Evolutionary conservation across 2,329 filamentous ascomycete species (phyloP).

Genomic region (Calonectria hawksworthii): DNA sequence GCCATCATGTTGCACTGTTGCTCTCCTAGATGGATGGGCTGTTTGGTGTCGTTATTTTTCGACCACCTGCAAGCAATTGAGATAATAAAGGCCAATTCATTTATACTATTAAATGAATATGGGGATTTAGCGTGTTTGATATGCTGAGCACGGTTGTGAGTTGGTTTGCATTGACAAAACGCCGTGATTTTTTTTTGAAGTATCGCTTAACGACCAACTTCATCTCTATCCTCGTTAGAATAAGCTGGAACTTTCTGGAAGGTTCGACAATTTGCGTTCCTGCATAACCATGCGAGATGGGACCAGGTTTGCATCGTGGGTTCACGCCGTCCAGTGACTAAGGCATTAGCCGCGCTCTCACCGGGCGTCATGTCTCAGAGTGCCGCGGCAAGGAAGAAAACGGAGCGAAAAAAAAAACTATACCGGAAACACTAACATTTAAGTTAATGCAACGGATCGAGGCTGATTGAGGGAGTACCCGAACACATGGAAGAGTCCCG

Average conservation of each 20-base stretch:
- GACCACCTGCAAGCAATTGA: neutral
- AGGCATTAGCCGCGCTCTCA: neutral
- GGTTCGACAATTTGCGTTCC: neutral
- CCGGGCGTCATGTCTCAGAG: neutral
- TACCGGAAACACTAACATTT: constrained; percentile 11
- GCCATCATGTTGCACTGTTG: no score
- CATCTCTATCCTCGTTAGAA: neutral
- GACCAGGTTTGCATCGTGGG: neutral
- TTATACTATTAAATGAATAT: neutral
- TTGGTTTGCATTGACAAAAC: neutral
- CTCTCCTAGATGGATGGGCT: neutral
- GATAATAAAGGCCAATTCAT: neutral
- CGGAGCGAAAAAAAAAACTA: constrained; percentile 55
- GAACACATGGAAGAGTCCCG: constrained; percentile 11
- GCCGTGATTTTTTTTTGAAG: neutral
- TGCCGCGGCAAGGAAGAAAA: neutral
- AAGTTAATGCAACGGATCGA: constrained; percentile 2
- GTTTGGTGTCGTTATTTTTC: neutral
- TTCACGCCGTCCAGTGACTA: neutral
- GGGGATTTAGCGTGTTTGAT: neutral
- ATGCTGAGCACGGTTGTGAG: neutral
- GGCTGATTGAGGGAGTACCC: neutral
- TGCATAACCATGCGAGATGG: neutral
- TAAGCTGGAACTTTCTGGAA: neutral
- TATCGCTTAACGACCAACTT: neutral